Evolutionary conservation across 2,329 filamentous ascomycete species (phyloP).

Genomic region (Neoascochyta sp.): DNA sequence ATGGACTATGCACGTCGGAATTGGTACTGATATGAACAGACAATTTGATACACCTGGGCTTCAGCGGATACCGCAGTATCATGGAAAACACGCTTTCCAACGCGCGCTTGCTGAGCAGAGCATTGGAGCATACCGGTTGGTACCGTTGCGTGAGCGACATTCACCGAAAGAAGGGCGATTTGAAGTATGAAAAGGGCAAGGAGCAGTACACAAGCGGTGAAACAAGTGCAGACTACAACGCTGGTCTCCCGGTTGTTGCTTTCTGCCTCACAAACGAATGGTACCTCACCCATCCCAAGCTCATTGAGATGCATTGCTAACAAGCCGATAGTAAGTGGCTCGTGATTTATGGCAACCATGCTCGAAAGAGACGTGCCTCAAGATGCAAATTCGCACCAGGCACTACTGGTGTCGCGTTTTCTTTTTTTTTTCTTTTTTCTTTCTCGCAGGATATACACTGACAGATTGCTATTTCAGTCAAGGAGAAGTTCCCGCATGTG

Average conservation of each 20-base stretch:
- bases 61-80: conserved; percentile 56
- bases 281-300: too few species aligned
- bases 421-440: too few species aligned
- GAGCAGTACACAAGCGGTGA: conserved; percentile 46
- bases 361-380: too few species aligned
- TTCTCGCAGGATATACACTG: too few species aligned
- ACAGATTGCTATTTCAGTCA: too few species aligned
- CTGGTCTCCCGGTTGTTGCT: conserved; percentile 65
- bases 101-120: conserved; percentile 60
- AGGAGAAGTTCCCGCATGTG: conserved; percentile 57
- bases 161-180: conserved; percentile 54
- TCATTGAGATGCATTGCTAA: too few species aligned
- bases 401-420: too few species aligned
- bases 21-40: conserved; percentile 29
- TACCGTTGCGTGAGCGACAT: conserved; percentile 60
- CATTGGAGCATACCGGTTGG: conserved; percentile 63
- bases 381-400: too few species aligned
- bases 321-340: too few species aligned
- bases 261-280: conserved; percentile 61
- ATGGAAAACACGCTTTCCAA: conserved; percentile 67
- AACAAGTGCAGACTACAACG: conserved; percentile 56
- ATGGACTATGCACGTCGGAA: not conserved
- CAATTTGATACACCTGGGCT: conserved; percentile 68
- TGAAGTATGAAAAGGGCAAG: conserved; percentile 42
- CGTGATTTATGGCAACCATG: too few species aligned